Percentiles rank a stretch among this genome's conserved stretches.
These are phyloP conservation scores for Xylaria sp. DNA, from an alignment of 495 filamentous ascomycete genomes.

Conservation along the genomic window DNA sequence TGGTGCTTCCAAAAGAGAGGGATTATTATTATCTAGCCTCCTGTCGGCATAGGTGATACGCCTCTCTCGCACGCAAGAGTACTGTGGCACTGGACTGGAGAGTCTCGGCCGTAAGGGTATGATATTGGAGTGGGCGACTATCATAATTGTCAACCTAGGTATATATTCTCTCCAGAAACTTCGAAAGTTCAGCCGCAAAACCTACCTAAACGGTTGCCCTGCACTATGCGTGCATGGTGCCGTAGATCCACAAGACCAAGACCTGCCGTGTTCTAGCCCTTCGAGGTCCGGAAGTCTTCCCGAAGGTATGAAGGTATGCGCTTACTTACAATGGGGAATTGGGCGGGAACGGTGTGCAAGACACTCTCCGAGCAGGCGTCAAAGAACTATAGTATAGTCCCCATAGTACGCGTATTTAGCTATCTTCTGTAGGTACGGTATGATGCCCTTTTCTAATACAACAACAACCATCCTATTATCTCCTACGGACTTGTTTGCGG, in stretches of 20 bases:
- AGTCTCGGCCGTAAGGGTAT: neutral
- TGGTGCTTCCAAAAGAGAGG: neutral
- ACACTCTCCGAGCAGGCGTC: too few species aligned
- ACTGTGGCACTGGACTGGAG: neutral
- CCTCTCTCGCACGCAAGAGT: neutral
- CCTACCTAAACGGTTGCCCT: too few species aligned
- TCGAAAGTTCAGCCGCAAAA: conserved; percentile 10
- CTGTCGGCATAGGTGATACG: neutral
- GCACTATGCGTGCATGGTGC: neutral
- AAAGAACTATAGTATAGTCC: too few species aligned
- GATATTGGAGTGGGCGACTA: neutral
- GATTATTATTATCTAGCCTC: neutral
- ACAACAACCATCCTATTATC: too few species aligned
- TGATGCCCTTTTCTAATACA: too few species aligned
- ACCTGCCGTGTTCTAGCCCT: neutral
- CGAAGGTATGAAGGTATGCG: neutral
- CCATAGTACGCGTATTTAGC: too few species aligned
- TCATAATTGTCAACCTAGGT: neutral
- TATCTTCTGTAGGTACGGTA: too few species aligned
- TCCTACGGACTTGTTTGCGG: neutral
- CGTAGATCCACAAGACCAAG: neutral
- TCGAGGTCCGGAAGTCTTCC: neutral
- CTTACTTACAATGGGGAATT: too few species aligned
- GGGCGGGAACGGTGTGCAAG: too few species aligned
- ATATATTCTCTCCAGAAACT: neutral